Evolutionary conservation across 768 basidiomycete genomes (phyloP), one percentile per base, ranked within the genome.

Genomic region (Hericium alpestre): DNA sequence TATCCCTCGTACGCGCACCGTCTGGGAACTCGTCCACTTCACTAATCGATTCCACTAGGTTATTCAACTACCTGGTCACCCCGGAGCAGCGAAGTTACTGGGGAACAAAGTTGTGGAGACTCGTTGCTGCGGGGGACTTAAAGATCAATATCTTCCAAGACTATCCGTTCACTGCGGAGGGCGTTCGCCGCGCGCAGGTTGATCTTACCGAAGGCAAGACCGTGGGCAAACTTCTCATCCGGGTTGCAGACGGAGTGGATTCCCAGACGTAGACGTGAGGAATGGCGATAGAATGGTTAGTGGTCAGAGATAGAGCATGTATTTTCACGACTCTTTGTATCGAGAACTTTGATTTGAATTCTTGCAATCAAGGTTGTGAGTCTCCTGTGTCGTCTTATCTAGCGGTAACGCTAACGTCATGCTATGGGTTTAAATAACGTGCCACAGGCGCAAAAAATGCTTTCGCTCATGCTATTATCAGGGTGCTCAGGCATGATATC

Each of bases 121-220:
- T 87, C 11, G 69, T 93, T 38, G 71, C 73, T 18, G 69, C 75
- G 4, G 88, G 85, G 0, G 71, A 70, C 0, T 63, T 96, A 60
- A 86, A 83, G 65, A 76, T 88, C 61, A 74, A 79, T 48, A 72
- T 94, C 15, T 80, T 81, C 69, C 79, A 84, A 56, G 87, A 88
- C 55, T 97, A 96, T 61, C 81, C 82, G 0, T 93, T 98, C 71
- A 86, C 87, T 0, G 78, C 80, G 0, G 87, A 93, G 55, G 91
- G 87, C 0, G 81, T 85, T 10, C 75, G 72, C 61, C 74, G 87
- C 58, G 83, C 90, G 0, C 93, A 97, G 60, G 72, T 63, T 4
- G 92, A 94, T 64, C 74, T 95, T 56, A 76, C 78, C 0, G 49
- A 18, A n/a, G 84, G 94, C 39, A 82, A 80, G 66, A 91, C 92